Base-by-base conservation (phyloP, 1,284 basidiomycete genomes). In the Uromyces viciae-fabae region DNA sequence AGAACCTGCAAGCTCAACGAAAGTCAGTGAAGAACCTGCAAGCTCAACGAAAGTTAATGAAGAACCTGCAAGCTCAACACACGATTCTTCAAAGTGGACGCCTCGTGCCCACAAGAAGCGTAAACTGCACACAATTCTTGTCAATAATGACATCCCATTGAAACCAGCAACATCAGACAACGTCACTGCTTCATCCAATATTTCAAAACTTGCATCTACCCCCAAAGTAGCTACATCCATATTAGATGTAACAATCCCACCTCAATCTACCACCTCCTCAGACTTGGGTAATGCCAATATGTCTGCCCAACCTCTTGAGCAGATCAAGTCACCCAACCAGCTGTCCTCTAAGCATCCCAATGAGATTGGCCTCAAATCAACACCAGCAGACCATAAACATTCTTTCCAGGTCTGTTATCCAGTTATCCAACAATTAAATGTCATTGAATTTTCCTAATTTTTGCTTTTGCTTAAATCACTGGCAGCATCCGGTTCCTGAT, bases 31-130 rank as follows among this genome's bases (percentile, higher is more conserved):
- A 5, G 43, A 71, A 36, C 3, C 68, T 25, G 4, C 15, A 46
- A 28, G 38, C 28, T 19, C 40, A 49, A 28, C 54, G n/a, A 71
- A 71, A 22, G 3, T 46, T 33, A 22, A 33, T 33, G 43, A 33
- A 5, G 43, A 71, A 36, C 3, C 68, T 25, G 4, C 15, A 46
- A 28, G 38, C 28, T 19, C 40, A 49, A 28, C 54, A 42, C 15
- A 33, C 14, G 28, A 52, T 19, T 33, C 69, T 36, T 40, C 69
- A 56, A 73, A 58, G 11, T 36, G 28, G 33, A 36, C 33, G 14
- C 52, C 71, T 73, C 49, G 71, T 9, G 71, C 71, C 25, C 58
- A 73, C 52, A 73, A 73, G 71, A 73, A 73, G 36, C 71, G 71
- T 2, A 73, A 73, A 58, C 33, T 73, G 1, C 71, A 73, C 19